Evolutionary conservation across 2,329 filamentous ascomycete species (phyloP).

Genomic region (Xylaria sp.): DNA sequence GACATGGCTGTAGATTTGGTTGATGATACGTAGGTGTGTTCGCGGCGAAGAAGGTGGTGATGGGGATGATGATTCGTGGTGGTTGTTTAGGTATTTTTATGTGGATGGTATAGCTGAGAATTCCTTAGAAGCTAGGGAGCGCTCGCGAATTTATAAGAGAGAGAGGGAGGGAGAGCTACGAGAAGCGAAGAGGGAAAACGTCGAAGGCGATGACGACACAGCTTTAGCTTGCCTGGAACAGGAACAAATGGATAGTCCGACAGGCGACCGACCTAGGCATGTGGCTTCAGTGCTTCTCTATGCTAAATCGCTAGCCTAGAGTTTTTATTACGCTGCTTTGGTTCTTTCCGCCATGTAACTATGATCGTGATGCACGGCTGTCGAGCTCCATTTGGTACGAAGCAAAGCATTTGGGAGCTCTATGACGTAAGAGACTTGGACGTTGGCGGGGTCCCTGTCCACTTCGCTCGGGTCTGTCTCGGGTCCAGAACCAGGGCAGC

Average conservation of each 20-base stretch:
- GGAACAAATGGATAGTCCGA: slow-evolving; percentile 39
- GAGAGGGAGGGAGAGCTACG: slow-evolving; percentile 11
- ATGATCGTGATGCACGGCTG: slow-evolving; percentile 31
- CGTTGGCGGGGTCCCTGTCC: slow-evolving; percentile 21
- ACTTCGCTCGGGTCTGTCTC: background rate
- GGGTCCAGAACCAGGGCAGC: background rate
- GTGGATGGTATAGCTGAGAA: slow-evolving; percentile 19
- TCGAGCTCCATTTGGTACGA: slow-evolving; percentile 15
- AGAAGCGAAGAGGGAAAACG: slow-evolving; percentile 24
- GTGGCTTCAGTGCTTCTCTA: background rate
- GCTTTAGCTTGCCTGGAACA: slow-evolving; percentile 19
- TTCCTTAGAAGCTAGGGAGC: slow-evolving; percentile 6
- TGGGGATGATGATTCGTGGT: background rate
- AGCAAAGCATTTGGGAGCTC: slow-evolving; percentile 4
- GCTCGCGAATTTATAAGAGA: slow-evolving; percentile 31
- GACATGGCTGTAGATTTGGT: slow-evolving; percentile 59
- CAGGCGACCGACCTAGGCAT: background rate
- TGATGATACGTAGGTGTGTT: slow-evolving; percentile 27
- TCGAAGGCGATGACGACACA: slow-evolving; percentile 38
- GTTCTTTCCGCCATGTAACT: slow-evolving; percentile 29
- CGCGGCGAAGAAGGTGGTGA: background rate
- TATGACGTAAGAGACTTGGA: slow-evolving; percentile 42
- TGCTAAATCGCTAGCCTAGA: background rate
- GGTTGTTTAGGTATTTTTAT: slow-evolving; percentile 20
- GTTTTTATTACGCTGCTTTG: background rate